These are phyloP conservation scores for Yamadazyma kitorensis DNA, from an alignment of 805 yeast species.

Conservation along the genomic window DNA sequence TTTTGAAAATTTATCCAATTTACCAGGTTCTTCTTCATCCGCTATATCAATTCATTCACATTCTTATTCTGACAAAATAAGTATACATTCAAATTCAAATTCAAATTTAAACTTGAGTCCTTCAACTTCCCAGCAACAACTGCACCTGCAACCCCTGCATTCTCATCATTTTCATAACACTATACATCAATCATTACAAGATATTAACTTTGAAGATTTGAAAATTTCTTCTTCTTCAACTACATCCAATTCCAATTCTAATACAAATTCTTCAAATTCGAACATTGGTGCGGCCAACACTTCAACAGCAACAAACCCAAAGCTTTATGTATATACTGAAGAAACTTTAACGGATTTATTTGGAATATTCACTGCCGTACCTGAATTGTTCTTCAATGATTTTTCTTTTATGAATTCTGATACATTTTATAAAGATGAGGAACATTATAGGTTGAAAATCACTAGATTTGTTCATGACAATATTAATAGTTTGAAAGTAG, in stretches of 20 bases:
- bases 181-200: constrained; percentile 1
- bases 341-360: constrained; percentile 32
- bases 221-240: constrained; percentile 8
- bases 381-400: constrained; percentile 33
- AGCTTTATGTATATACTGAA: constrained; percentile 17
- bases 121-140: constrained; percentile 2
- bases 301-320: background rate
- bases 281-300: too few relatives aligned
- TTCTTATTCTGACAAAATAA: constrained; percentile 7
- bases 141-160: constrained; percentile 3
- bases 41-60: constrained; percentile 15
- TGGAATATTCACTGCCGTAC: constrained; percentile 29
- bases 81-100: constrained; percentile 4
- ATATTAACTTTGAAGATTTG: constrained; percentile 11
- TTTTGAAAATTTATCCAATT: constrained; percentile 9
- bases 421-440: constrained; percentile 13
- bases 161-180: too few relatives aligned
- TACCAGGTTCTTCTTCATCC: constrained; percentile 12
- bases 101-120: constrained; percentile 7
- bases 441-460: constrained; percentile 14
- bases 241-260: background rate
- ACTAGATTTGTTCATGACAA: constrained; percentile 23
- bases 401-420: constrained; percentile 18
- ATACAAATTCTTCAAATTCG: background rate
- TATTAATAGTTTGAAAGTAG: constrained; percentile 16